Base-by-base conservation (phyloP, 345 rosid genomes). In the Sisymbrium altissimum region DNA sequence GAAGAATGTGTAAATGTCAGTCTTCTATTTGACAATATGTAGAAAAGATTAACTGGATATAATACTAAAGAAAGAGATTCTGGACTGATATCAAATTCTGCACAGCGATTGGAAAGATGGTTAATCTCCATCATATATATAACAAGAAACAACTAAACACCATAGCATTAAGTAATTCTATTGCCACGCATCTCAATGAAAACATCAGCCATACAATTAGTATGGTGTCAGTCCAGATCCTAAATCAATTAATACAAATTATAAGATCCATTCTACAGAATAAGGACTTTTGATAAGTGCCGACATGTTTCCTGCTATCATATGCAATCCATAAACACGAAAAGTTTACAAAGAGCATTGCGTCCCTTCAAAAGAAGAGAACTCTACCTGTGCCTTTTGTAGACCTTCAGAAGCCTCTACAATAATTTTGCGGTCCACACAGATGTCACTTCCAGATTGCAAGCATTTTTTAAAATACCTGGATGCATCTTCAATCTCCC, bases 401-500 rank as follows among this genome's bases (percentile, higher is more conserved):
- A 96, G 84, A 77, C 98, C 95, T 77, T 90, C 98, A 67, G 99
- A 89, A 77, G 97, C 98, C 78, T 92, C 98, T 48, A 89, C 86
- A 59, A 87, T 84, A 72, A 88, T 73, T 77, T 88, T 92, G 67
- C 89, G 82, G 81, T 92, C 98, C 72, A 84, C 93, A 74, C 93
- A 90, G n/a, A 83, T 58, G 54, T 86, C 96, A 78, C 76, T 86
- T 75, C 91, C 97, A 18, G 82, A 74, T 68, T 81, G 96, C 71
- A 90, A 83, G 83, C 98, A 96, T 79, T 82, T 88, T 60, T 74
- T 84, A 85, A 92, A 96, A 82, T 78, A 83, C 53, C 54, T 80
- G 70, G 84, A 86, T 50, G 98, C 94, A 56, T 88, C 87, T 76
- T 92, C 96, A 78, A 86, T 78, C 83, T 96, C 95, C 73, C 99